Evolutionary conservation across 805 yeast species (phyloP), one percentile per base, ranked within the genome.

Genomic region (Candida xiaguanensis): DNA sequence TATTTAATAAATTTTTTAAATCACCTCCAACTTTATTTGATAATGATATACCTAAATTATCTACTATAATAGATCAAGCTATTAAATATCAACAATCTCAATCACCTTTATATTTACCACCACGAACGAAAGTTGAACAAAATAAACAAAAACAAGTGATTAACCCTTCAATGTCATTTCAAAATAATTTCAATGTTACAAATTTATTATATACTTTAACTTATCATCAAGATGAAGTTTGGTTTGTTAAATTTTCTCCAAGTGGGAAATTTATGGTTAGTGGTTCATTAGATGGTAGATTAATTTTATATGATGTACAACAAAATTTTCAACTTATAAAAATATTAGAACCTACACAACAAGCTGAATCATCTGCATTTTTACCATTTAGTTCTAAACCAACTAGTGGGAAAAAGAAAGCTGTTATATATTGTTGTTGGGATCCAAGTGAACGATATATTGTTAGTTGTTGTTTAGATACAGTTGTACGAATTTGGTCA

Each of bases 161-260:
- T n/a, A 31, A 18, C 14, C 38, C 38, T 3, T 14, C 9, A 13
- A 13, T 26, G 19, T n/a, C 4, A 4, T 35, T 26, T 27, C 38
- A 35, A 19, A 19, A 35, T 11, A 35, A 35, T 28, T 35, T 35
- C 27, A 15, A 27, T 13, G 3, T 88, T 1, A 67, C 67, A 15
- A 63, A 62, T 2, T 57, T 75, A 3, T 52, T 74, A 9, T 67
- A 70, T 40, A 68, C 73, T 0, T 59, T 85, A 5, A 47, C 60
- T 1, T 65, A 70, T 31, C 93, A 85, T 51, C 58, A 63, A 1
- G 78, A 82, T 52, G 95, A 90, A 56, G 91, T 87, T 9, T 90
- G 97, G 97, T 83, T 71, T 53, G 70, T 84, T 11, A 75, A 76
- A 41, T 89, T 86, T 53, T 82, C 93, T 5, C 85, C 88, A 33